Conservation (phyloP, 352 stramenopile genomes). For the Phytophthora litchii region DNA sequence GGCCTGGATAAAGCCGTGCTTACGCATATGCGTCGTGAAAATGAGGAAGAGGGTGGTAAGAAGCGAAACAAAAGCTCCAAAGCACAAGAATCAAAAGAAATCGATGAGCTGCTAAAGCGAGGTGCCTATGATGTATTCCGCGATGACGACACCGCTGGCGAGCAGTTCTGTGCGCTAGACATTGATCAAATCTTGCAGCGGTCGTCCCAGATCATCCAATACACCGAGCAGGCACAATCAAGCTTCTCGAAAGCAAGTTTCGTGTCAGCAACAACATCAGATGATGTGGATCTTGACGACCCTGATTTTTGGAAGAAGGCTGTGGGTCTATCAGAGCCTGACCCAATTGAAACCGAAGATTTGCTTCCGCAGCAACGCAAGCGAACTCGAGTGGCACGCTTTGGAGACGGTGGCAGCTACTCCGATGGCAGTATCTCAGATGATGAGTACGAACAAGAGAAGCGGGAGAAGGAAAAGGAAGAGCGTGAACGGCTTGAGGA, state of each 20-base stretch:
- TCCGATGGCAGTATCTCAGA: slow-evolving; percentile 79
- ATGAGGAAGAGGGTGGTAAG: slow-evolving; percentile 78
- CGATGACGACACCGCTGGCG: slow-evolving; percentile 89
- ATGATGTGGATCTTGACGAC: slow-evolving; percentile 98
- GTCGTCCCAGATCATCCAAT: slow-evolving; percentile 86
- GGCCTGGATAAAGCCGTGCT: slow-evolving; percentile 94
- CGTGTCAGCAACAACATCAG: slow-evolving; percentile 84
- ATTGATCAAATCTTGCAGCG: slow-evolving; percentile 98
- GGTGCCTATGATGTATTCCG: slow-evolving; percentile 92
- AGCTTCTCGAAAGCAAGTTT: slow-evolving; percentile 95
- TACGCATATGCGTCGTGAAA: slow-evolving; percentile 90
- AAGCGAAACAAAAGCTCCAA: slow-evolving; percentile 83
- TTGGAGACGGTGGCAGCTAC: slow-evolving; percentile 66
- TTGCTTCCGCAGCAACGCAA: slow-evolving; percentile 84
- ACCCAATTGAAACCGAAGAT: slow-evolving; percentile 59
- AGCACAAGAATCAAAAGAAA: slow-evolving; percentile 89
- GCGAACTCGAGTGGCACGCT: slow-evolving; percentile 84
- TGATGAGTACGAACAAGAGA: slow-evolving; percentile 53
- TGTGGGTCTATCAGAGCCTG: slow-evolving; percentile 82
- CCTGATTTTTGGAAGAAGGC: slow-evolving; percentile 99
- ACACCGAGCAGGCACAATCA: slow-evolving; percentile 82
- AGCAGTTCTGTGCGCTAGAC: slow-evolving; percentile 97
- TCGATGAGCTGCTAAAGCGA: slow-evolving; percentile 92
- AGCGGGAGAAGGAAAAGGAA: slow-evolving; percentile 59
- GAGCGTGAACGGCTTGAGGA: slow-evolving; percentile 62